A percentile compares a stretch with the other conserved stretches of the same genome.
Evolutionary conservation across 2,329 filamentous ascomycete genomes (phyloP).

Genomic region (Epichloe elymi): DNA sequence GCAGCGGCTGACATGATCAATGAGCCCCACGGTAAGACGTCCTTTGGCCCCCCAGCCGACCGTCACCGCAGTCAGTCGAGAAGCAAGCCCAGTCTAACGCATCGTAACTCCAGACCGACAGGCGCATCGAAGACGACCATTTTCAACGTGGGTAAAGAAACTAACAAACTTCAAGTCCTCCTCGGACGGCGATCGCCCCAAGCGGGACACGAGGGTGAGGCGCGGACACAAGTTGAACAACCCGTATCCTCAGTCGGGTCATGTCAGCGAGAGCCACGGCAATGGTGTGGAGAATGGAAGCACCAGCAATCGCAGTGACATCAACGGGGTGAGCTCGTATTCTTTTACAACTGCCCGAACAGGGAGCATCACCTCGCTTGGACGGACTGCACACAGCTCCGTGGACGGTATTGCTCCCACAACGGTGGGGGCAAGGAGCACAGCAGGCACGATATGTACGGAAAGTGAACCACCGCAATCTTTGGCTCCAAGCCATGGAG

Average conservation of each 20-base stretch:
- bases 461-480: conserved; percentile 66
- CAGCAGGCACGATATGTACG: conserved; percentile 71
- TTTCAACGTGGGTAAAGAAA: conserved; percentile 89
- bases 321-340: conserved; percentile 31
- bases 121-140: conserved; percentile 63
- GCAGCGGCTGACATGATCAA: conserved; percentile 4
- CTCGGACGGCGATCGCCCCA: conserved; percentile 40
- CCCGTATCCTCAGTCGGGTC: conserved; percentile 78
- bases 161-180: conserved; percentile 74
- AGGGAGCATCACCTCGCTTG: conserved; percentile 40
- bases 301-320: conserved; percentile 8
- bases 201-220: conserved; percentile 37
- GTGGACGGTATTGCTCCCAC: conserved; percentile 43
- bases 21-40: conserved; percentile 5
- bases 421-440: conserved; percentile 56
- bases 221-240: conserved; percentile 60
- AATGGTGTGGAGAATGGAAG: conserved; percentile 11
- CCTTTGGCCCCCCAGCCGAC: too few species aligned
- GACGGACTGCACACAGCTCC: conserved; percentile 47
- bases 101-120: conserved; percentile 44
- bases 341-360: conserved; percentile 45
- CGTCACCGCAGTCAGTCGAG: not conserved
- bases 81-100: conserved; percentile 19
- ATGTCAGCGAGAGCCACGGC: conserved; percentile 23
- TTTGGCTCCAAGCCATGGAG: conserved; percentile 57